Evolutionary conservation across 2,329 filamentous ascomycete species (phyloP), one percentile per base, ranked within the genome.

Genomic region (Sarocladium kiliense): DNA sequence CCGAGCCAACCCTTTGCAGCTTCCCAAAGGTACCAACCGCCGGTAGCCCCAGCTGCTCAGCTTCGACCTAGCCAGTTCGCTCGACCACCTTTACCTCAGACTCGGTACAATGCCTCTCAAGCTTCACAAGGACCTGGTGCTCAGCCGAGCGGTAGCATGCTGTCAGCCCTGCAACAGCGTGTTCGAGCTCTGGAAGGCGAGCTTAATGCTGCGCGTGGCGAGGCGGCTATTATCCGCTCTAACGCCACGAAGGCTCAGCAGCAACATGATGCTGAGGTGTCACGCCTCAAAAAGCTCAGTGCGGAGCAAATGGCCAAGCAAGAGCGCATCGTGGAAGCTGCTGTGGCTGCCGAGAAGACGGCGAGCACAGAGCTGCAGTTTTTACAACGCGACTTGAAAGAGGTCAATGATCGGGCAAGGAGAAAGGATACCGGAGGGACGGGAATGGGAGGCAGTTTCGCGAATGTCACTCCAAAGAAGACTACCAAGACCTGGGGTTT

Each of bases 151-250:
- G 39, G 34, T 12, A 54, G 75, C 57, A 66, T 78, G 25, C 57
- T 78, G 5, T 67, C 74, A 3, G 70, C 74, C 0, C 69, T 84
- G 2, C 78, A 82, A 60, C 77, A 79, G 27, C 76, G 79, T 36
- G 68, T 85, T 32, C 70, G 71, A 7, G 72, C 76, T 1, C 72
- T 86, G 2, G 77, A 81, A 60, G 71, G 78, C 5, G 81, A 84
- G 51, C 76, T 87, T 16, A 77, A 76, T 54, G 78, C 80, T 2
- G 87, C 88, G 61, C 75, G 81, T 18, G 89, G 89, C 51, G 88
- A 92, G 66, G 84, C 85, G 26, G 79, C 87, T 53, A 91, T 92
- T 58, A 77, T 92, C n/a, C 82, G 89, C 32, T 80, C 81, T 57
- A 89, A 89, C 57, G 78, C 84, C 39, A 80, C 86, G 51, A 86